Evolutionary conservation across 1,139 yeast species (phyloP).

Genomic region (Blastobotrys buckinghamii): DNA sequence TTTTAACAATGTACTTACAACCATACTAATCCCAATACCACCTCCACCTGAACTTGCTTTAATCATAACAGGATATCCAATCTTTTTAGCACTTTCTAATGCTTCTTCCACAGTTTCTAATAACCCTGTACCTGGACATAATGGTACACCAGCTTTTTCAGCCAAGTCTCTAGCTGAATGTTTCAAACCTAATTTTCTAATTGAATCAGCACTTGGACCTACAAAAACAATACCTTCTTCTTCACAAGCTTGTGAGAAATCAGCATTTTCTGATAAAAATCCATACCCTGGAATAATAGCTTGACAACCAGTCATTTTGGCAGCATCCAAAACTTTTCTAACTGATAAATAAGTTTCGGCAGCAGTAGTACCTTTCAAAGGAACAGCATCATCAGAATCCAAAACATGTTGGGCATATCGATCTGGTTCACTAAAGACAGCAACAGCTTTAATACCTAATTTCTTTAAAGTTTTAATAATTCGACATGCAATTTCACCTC

Average conservation of each 20-base stretch:
- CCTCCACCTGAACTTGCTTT: conserved; percentile 99
- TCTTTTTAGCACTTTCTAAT: conserved; percentile 60
- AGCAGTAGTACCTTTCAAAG: conserved; percentile 75
- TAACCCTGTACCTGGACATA: conserved; percentile 91
- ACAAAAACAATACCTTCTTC: conserved; percentile 83
- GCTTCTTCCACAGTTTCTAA: conserved; percentile 71
- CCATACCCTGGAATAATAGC: conserved; percentile 98
- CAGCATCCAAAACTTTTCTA: conserved; percentile 80
- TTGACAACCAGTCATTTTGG: conserved; percentile 74
- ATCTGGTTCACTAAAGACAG: conserved; percentile 89
- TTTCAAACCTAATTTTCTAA: conserved; percentile 83
- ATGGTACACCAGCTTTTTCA: conserved; percentile 77
- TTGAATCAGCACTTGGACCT: conserved; percentile 93
- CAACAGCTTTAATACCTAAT: conserved; percentile 69
- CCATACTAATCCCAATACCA: conserved; percentile 94
- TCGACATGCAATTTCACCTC: conserved; percentile 97
- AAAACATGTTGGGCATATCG: conserved; percentile 80
- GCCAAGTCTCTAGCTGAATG: conserved; percentile 97
- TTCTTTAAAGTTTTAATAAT: conserved; percentile 82
- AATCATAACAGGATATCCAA: conserved; percentile 91
- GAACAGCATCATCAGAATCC: conserved; percentile 74
- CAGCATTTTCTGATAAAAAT: conserved; percentile 92
- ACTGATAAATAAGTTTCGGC: conserved; percentile 84
- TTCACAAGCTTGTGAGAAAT: conserved; percentile 82
- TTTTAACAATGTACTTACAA: conserved; percentile 25